These are phyloP conservation scores for Azolla pinnata DNA, from an alignment of 75 land plant species.

Conservation along the genomic window DNA sequence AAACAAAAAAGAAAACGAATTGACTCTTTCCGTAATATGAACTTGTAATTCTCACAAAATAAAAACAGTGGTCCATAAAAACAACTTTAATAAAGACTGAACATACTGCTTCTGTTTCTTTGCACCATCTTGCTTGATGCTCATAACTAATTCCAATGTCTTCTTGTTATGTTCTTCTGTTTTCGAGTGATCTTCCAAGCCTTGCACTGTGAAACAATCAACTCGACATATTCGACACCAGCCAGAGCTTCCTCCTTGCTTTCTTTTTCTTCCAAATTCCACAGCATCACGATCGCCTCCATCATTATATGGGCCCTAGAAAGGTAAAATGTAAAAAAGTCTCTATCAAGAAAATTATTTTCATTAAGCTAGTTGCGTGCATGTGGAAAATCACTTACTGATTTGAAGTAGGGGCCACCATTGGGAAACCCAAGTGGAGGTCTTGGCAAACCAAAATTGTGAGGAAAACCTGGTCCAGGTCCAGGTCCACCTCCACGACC, in stretches of 20 bases:
- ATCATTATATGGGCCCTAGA: conserved; percentile 17
- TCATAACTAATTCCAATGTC: conserved; percentile 65
- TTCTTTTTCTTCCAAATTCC: conserved; percentile 49
- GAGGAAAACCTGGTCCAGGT: conserved; percentile 16
- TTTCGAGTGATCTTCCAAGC: conserved; percentile 59
- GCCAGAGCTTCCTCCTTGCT: conserved; percentile 33
- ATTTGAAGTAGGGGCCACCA: conserved; percentile 23
- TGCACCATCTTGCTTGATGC: conserved; percentile 46
- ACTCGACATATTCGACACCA: conserved; percentile 82
- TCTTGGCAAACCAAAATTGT: conserved; percentile 21
- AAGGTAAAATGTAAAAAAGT: not conserved
- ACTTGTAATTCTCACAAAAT: no score
- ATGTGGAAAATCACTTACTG: conserved; percentile 21
- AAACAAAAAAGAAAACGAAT: no score
- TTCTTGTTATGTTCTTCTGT: conserved; percentile 63
- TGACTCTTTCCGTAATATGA: no score
- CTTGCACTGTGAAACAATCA: conserved; percentile 74
- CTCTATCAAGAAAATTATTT: no score
- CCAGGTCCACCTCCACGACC: conserved; percentile 13
- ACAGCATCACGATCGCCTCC: conserved; percentile 36
- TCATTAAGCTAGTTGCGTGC: no score
- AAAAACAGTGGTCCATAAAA: no score
- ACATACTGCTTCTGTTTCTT: conserved; percentile 54
- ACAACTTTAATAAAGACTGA: no score
- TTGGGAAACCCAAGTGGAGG: conserved; percentile 21